Evolutionary conservation across 2,329 filamentous ascomycete species (phyloP), one percentile per base, ranked within the genome.

Genomic region (Clarireedia sp.): DNA sequence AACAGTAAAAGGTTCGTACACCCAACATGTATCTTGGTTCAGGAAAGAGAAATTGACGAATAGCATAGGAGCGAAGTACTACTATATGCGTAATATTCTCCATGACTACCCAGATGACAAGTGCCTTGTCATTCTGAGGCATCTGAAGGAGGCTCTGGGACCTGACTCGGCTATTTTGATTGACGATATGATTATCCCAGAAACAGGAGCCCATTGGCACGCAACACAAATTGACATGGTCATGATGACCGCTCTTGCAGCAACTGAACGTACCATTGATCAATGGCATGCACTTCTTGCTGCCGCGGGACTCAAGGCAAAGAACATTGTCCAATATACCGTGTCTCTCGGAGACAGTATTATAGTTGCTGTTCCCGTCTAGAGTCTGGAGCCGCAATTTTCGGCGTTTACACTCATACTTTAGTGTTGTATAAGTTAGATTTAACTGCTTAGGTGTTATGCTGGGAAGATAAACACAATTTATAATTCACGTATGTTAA

Each of bases 101-200:
- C 73, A 75, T 56, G 69, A 74, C 59, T 72, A 64, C 60, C 64
- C 67, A 1, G 69, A 73, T 43, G 60, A 68, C 5, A 61, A 69
- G 23, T 19, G n/a, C 1, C 16, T 46, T 12, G 2, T 44, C 6
- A 59, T 59, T 29, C 24, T 59, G 9, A 45, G 17, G 2, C 46
- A 54, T 8, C 26, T 54, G 5, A 19, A 40, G 3, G 26, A 43
- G 3, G 51, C 51, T 46, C 8, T 54, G 16, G 41, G n/a, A 0
- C 41, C 41, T 5, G 43, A 54, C 2, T 29, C 43, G 16, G 7
- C 23, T 4, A 67, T 77, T 24, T 56, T 77, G 16, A 71, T 76
- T 46, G 70, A 74, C 56, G 74, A 77, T 14, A 66, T 72, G 33
- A 69, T 75, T 2, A 44, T 76, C 6, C 70, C 72, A 0, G 64